Conservation (phyloP, 2,329 filamentous ascomycete species). For the Colletotrichum sp. region DNA sequence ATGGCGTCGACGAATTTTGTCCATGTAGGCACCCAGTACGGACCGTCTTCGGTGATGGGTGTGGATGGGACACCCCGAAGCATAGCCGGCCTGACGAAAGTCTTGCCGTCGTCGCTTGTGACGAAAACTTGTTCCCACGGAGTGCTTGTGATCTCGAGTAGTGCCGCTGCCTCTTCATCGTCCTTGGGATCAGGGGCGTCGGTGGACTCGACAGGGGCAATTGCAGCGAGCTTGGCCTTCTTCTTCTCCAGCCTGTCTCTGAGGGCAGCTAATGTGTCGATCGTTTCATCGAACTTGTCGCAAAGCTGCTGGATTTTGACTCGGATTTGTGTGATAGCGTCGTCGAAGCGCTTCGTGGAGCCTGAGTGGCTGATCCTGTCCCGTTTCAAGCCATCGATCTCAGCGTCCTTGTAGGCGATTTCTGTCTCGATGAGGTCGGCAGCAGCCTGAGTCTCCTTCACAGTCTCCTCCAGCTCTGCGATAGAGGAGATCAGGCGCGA, state of each 20-base stretch:
- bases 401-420: conserved; percentile 4
- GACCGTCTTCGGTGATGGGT: conserved; percentile 30
- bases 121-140: not conserved
- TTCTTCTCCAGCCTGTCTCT: not conserved
- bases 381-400: not conserved
- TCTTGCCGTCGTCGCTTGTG: conserved; percentile 24
- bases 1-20: conserved; percentile 32
- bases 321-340: not conserved
- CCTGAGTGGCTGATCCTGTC: not conserved
- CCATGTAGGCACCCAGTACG: conserved; percentile 37
- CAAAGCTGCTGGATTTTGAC: not conserved
- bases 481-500: not conserved
- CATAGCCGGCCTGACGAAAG: conserved; percentile 27
- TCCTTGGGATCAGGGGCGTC: not conserved
- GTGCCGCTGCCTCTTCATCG: not conserved
- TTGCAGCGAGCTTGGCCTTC: not conserved
- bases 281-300: not conserved
- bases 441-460: not conserved
- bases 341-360: not conserved
- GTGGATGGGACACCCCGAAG: conserved; percentile 30
- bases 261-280: not conserved
- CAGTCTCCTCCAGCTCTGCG: not conserved
- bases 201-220: conserved; percentile 2
- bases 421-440: not conserved
- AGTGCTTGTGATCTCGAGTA: conserved; percentile 12